A percentile compares a stretch with the other conserved stretches of the same genome.
Conservation (phyloP, 1,284 basidiomycete species). For the Entoloma clypeatum region DNA sequence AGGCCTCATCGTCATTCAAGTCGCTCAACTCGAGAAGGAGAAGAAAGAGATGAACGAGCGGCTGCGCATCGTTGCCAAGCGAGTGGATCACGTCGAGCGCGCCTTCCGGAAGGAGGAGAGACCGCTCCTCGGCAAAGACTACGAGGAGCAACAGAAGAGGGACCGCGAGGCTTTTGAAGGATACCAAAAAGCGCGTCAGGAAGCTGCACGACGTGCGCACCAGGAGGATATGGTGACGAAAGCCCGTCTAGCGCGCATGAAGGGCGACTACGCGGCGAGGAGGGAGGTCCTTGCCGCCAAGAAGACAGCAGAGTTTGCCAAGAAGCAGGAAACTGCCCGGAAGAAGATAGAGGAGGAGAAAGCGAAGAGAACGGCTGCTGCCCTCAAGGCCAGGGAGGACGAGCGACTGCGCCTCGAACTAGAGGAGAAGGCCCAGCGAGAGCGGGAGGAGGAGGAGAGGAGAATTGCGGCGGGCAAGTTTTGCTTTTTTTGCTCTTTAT, state of each 20-base stretch:
- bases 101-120: constrained; percentile 94
- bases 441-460: constrained; percentile 51
- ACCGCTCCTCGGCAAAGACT: constrained; percentile 84
- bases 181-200: constrained; percentile 59
- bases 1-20: constrained; percentile 87
- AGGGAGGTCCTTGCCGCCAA: constrained; percentile 59
- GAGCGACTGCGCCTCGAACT: constrained; percentile 46
- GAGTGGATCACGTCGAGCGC: constrained; percentile 94
- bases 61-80: constrained; percentile 83
- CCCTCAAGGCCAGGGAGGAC: constrained; percentile 58
- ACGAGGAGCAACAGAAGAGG: constrained; percentile 78
- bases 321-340: constrained; percentile 55
- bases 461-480: constrained; percentile 50
- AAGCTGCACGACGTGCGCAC: constrained; percentile 62
- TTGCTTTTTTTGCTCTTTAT: constrained; percentile 5
- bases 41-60: constrained; percentile 87
- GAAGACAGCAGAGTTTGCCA: constrained; percentile 71
- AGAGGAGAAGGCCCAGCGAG: constrained; percentile 44
- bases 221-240: constrained; percentile 76
- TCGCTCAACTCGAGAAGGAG: constrained; percentile 95
- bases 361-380: constrained; percentile 58
- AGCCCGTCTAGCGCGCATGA: constrained; percentile 71
- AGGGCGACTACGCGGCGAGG: constrained; percentile 69
- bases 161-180: constrained; percentile 73
- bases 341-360: constrained; percentile 87